Conservation (phyloP, 2,329 filamentous ascomycete species). For the Lachnellula arida region DNA sequence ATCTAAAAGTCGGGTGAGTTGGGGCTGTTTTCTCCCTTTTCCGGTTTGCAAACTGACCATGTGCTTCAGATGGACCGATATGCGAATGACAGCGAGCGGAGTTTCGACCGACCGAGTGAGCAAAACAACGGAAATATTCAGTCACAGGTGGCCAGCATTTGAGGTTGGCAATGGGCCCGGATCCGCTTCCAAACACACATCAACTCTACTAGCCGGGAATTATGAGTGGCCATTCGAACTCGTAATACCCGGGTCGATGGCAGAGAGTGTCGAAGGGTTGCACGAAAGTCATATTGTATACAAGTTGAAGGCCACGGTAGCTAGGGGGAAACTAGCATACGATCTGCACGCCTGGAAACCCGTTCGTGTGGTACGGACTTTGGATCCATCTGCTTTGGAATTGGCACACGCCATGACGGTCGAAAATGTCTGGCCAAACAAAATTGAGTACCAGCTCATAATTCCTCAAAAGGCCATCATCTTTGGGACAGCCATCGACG, state of each 20-base stretch:
- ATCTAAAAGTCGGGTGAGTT: conserved; percentile 63
- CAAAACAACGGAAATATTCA: conserved; percentile 55
- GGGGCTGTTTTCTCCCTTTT: neutral
- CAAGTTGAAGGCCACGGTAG: conserved; percentile 84
- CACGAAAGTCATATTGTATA: conserved; percentile 84
- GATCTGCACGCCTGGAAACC: conserved; percentile 78
- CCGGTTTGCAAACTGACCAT: conserved; percentile 2
- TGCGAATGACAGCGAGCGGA: conserved; percentile 50
- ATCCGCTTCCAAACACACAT: conserved; percentile 46
- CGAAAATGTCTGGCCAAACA: conserved; percentile 96
- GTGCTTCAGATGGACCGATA: conserved; percentile 46
- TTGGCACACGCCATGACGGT: conserved; percentile 88
- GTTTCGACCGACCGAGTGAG: conserved; percentile 57
- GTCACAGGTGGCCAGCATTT: conserved; percentile 66
- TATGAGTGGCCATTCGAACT: conserved; percentile 81
- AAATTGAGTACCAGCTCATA: conserved; percentile 91
- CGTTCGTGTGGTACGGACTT: conserved; percentile 70
- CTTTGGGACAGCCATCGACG: conserved; percentile 79
- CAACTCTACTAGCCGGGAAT: conserved; percentile 64
- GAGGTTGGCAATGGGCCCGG: conserved; percentile 46
- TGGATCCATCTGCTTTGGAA: conserved; percentile 71
- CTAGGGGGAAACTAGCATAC: conserved; percentile 81
- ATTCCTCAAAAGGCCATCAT: conserved; percentile 92
- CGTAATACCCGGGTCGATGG: conserved; percentile 63
- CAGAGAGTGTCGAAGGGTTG: conserved; percentile 89